phyloP scores from a whole-genome alignment of 2,329 filamentous ascomycete genomes.

The Scedosporium minutisporum region DNA sequence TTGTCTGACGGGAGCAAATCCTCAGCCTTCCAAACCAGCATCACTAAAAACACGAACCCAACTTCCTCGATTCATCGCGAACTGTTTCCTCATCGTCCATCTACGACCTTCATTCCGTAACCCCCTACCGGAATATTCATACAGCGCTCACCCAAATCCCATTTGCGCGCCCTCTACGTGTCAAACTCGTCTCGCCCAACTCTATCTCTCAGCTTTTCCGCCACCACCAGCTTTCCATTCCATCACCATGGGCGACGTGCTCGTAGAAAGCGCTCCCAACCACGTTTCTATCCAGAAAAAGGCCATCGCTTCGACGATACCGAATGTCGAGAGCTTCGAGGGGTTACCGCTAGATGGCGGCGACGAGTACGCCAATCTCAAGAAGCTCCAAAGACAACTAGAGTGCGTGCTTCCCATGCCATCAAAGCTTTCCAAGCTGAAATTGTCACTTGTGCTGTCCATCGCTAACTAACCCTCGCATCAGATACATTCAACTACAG shows the following conservation, averaged over 20 bases:
- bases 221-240: neutral
- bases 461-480: conserved; percentile 6
- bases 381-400: conserved; percentile 91
- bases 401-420: conserved; percentile 52
- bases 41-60: conserved; percentile 1
- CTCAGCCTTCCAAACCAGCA: conserved; percentile 6
- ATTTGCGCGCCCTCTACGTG: neutral
- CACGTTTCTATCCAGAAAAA: conserved; percentile 71
- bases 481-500: conserved; percentile 82
- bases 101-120: neutral
- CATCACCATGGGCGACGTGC: conserved; percentile 69
- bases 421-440: neutral
- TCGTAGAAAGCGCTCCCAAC: conserved; percentile 72
- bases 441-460: no score
- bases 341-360: conserved; percentile 69
- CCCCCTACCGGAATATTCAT: no score
- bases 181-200: neutral
- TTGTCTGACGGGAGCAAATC: neutral
- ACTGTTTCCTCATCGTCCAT: neutral
- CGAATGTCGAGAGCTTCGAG: conserved; percentile 83
- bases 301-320: conserved; percentile 68
- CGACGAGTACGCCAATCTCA: conserved; percentile 91
- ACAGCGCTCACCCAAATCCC: neutral
- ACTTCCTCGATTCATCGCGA: neutral
- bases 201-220: neutral